Conservation (phyloP, 208 protist species). For the Sergeia podlipaevii region DNA sequence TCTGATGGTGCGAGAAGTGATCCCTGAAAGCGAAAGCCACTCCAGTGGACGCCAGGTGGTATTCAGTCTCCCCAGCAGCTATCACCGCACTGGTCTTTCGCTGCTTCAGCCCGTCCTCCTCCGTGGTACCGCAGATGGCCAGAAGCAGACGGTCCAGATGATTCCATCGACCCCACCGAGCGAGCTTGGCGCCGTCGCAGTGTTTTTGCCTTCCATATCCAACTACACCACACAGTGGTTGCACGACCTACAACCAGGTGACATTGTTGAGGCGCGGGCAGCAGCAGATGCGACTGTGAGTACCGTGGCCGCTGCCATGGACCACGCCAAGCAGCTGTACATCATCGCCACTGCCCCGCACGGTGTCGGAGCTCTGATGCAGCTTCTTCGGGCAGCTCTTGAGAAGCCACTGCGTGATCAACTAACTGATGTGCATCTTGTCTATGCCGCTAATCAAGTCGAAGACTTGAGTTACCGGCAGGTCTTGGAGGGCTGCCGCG, state of each 20-base stretch:
- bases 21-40: constrained; percentile 9
- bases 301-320: background rate
- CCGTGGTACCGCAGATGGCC: background rate
- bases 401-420: background rate
- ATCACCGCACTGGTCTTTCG: constrained; percentile 19
- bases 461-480: constrained; percentile 11
- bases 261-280: constrained; percentile 18
- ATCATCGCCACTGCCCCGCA: constrained; percentile 15
- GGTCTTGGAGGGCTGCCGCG: background rate
- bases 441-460: constrained; percentile 10
- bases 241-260: constrained; percentile 19
- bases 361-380: constrained; percentile 22
- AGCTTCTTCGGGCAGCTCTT: constrained; percentile 15
- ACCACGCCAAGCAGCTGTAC: background rate
- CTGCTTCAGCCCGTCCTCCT: constrained; percentile 22
- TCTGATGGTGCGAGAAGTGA: constrained; percentile 7
- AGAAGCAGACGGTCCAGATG: constrained; percentile 9
- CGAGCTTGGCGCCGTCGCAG: constrained; percentile 16
- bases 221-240: constrained; percentile 7
- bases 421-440: background rate
- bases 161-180: constrained; percentile 18
- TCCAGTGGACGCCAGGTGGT: constrained; percentile 8
- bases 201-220: constrained; percentile 11
- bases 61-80: constrained; percentile 18
- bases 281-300: background rate